Conservation (phyloP, 768 basidiomycete genomes). For the Boletus rubroflammeus region DNA sequence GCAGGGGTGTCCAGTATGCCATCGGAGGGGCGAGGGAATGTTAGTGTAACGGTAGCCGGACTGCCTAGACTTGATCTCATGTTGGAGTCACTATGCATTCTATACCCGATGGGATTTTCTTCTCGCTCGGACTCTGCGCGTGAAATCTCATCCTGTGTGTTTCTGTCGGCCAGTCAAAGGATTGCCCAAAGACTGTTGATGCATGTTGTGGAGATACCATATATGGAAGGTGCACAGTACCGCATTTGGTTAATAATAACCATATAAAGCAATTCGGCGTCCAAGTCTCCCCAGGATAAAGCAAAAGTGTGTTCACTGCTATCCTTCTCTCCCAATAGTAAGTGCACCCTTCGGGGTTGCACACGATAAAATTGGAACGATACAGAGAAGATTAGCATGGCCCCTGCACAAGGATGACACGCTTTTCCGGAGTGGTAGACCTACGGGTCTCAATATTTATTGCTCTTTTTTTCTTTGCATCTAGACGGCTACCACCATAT, state of each 20-base stretch:
- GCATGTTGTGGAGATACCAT: background rate
- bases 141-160: background rate
- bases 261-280: background rate
- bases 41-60: conserved; percentile 1
- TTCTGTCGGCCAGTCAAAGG: background rate
- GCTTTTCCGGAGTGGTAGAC: conserved; percentile 90
- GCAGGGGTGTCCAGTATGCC: conserved; percentile 78
- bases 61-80: conserved; percentile 7
- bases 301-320: conserved; percentile 11
- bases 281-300: conserved; percentile 19
- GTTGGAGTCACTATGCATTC: conserved; percentile 2
- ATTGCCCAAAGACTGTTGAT: background rate
- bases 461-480: conserved; percentile 13
- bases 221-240: background rate
- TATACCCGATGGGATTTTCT: conserved; percentile 9
- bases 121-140: background rate
- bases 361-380: conserved; percentile 99
- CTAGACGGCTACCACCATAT: too few relatives aligned
- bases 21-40: conserved; percentile 50
- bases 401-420: conserved; percentile 99
- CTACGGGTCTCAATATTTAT: conserved; percentile 44
- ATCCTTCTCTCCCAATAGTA: fast-evolving
- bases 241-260: background rate
- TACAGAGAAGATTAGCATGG: conserved; percentile 99
- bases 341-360: conserved; percentile 86